Evolutionary conservation across 306 rosid species (phyloP).

Genomic region (Begonia peltatifolia): DNA sequence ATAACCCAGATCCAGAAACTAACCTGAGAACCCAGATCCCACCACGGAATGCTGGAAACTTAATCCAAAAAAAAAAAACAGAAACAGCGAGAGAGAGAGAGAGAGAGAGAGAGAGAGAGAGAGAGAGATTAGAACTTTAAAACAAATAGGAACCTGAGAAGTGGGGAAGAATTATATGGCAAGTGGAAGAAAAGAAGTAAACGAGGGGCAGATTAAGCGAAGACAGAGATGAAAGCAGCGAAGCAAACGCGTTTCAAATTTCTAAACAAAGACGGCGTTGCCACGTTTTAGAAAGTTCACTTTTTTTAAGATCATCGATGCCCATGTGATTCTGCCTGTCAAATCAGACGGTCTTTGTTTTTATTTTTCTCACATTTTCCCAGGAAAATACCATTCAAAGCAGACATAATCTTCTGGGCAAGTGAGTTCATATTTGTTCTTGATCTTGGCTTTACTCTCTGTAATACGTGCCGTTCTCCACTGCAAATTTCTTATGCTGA

Average conservation of each 20-base stretch:
- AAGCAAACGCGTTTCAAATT: conserved; percentile 12
- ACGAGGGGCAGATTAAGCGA: not conserved
- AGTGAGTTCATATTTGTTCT: no score
- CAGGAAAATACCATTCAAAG: no score
- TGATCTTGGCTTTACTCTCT: no score
- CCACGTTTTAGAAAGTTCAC: not conserved
- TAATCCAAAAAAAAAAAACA: conserved; percentile 1
- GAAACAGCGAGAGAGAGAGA: not conserved
- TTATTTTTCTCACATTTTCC: no score
- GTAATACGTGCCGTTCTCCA: no score
- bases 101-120: not conserved
- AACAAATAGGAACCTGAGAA: not conserved
- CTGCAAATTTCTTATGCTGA: no score
- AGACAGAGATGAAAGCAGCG: conserved; percentile 12
- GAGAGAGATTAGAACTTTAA: not conserved
- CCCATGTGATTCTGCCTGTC: no score
- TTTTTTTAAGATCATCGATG: no score
- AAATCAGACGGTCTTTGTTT: no score
- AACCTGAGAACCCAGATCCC: conserved; percentile 33
- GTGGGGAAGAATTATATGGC: no score
- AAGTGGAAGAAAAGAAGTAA: not conserved
- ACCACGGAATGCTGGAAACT: conserved; percentile 28
- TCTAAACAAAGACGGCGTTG: conserved; percentile 10
- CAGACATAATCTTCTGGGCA: no score
- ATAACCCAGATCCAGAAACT: conserved; percentile 22